Evolutionary conservation across 495 filamentous ascomycete species (phyloP), one percentile per base, ranked within the genome.

Genomic region (Aspergillus leporis): DNA sequence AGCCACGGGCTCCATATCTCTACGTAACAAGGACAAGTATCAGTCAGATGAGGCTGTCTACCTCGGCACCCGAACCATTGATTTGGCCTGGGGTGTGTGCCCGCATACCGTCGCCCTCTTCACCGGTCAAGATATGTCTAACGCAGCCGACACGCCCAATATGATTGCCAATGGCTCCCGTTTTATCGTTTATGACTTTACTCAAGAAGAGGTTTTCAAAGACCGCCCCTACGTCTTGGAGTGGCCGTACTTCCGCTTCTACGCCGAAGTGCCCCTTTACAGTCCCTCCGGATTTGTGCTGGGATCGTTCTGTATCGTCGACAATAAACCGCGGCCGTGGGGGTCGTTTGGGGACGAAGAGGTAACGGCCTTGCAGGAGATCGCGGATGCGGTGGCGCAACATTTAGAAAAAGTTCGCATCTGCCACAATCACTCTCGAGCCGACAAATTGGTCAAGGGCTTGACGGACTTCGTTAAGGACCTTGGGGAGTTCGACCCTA

Each of bases 261-360:
- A 89, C 55, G 84, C 81, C 8, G 86, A 83, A n/a, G 82, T 85
- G 4, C 85, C 87, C 0, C 73, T 90, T 12, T 69, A 79, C 28
- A 83, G 78, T 1, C 78, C 74, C 12, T 72, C 72, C 13, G 86
- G 85, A 7, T 77, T 83, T 38, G 75, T 80, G 4, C 83, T 90
- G 48, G 87, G 87, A 14, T 84, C 81, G 5, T 80, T 84, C 58
- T 85, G 83, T 49, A 73, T 88, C n/a, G 68, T 86, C 2, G 84
- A 88, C 64, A 70, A 79, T 28, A 65, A 71, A 28, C 77, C 81
- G n/a, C 73, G 78, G 25, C 77, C 81, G n/a, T 73, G 78, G 2
- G 43, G 56, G 1, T 62, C 71, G 7, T 64, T 73, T 19, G 54
- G 45, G 12, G 57, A 59, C 6, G 22, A 48, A 0, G 70, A 75